A percentile compares a stretch with the other conserved stretches of the same genome.
phyloP scores from a whole-genome alignment of 805 yeast genomes.

The Myxozyma udenii region DNA sequence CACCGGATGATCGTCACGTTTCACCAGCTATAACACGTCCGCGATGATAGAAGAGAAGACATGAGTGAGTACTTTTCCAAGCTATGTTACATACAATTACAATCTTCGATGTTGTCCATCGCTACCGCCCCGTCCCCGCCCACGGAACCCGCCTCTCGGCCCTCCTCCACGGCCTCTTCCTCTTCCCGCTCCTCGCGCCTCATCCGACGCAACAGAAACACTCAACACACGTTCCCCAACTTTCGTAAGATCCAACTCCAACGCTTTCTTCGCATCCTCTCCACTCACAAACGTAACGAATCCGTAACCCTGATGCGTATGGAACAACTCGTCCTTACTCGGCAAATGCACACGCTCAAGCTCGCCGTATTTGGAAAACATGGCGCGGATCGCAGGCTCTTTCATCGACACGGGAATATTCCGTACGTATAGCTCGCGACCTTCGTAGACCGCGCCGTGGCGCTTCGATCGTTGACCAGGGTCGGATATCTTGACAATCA shows the following conservation, averaged over 20 bases:
- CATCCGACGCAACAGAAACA: conserved; percentile 45
- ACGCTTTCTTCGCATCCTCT: conserved; percentile 49
- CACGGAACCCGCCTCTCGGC: conserved; percentile 7
- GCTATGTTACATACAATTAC: no score
- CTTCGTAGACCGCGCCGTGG: conserved; percentile 49
- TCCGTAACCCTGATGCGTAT: conserved; percentile 60
- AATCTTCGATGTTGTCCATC: not conserved
- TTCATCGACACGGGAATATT: conserved; percentile 51
- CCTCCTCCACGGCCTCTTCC: not conserved
- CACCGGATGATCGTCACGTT: no score
- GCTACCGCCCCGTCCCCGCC: conserved; percentile 14
- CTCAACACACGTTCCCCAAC: conserved; percentile 49
- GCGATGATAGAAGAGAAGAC: no score
- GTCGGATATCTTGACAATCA: conserved; percentile 62
- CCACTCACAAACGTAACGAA: conserved; percentile 51
- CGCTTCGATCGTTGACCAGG: conserved; percentile 48
- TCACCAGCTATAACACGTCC: no score
- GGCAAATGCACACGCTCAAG: conserved; percentile 51
- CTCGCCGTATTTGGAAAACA: conserved; percentile 51
- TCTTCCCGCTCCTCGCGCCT: not conserved
- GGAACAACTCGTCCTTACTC: conserved; percentile 33
- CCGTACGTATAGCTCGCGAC: conserved; percentile 56
- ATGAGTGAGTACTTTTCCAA: no score
- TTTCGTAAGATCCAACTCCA: conserved; percentile 43
- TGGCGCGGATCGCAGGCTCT: conserved; percentile 40